Evolutionary conservation across 768 basidiomycete genomes (phyloP), one percentile per base, ranked within the genome.

Genomic region (Dictyophora rubrovolvata): DNA sequence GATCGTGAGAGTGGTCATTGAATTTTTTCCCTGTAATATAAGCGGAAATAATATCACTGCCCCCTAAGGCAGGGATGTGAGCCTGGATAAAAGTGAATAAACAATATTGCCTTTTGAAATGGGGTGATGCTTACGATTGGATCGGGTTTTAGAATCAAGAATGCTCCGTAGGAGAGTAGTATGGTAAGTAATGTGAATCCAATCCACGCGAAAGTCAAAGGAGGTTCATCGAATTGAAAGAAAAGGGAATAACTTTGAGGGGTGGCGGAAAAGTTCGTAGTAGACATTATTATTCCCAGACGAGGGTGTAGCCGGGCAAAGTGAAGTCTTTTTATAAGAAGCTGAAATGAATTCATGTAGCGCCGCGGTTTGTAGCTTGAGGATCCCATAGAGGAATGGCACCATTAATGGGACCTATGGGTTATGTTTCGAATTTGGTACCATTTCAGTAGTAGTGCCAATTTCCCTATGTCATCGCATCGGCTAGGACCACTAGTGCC

Each of bases 1-100:
- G 18, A 5, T 65, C 57, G 0, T 20, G 28, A 8, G 56, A 65
- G 28, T 66, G 63, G 8, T 20, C 55, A 1, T 63, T 0, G 53
- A 54, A 68, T 34, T 50, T 66, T 11, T 63, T 51, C 8, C 65
- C 65, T 3, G 59, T 63, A 47, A 66, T 55, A 55, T 65, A 56
- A 12, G 55, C 42, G 33, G 47, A 56, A 42, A 56, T 17, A 5
- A 56, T 1, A 35, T 21, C 47, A 28, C n/a, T 48, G 1, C 48
- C 48, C 9, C 55, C 36, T 16, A 56, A 12, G 33, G 55, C 46
- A 16, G 55, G 55, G 5, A 56, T 56, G 21, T 54, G 35, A 16
- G 35, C 46, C 53, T 35, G 18, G 21, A 36, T 46, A 28, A 28
- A 28, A 28, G 2, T 28, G 28, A 28, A 28, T 28, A 28, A 28